These are phyloP conservation scores for Chimonanthus praecox DNA, from an alignment of 164 flowering plant genomes.

Conservation along the genomic window DNA sequence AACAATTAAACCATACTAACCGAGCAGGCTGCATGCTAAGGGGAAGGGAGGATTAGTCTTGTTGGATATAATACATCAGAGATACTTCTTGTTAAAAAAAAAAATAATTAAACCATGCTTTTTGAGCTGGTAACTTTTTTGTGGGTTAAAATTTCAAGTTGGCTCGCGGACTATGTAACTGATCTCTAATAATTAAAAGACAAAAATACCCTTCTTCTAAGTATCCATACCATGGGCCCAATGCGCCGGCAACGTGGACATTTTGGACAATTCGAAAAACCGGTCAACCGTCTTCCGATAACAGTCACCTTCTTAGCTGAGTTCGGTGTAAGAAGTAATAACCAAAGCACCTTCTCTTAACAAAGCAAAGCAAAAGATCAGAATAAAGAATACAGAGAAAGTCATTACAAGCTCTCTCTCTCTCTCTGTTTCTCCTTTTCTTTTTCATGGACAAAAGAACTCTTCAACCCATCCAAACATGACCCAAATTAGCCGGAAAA, in stretches of 20 bases:
- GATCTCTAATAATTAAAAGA: constrained; percentile 4
- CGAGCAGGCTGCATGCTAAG: no score
- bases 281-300: constrained; percentile 51
- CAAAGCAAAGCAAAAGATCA: neutral
- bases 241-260: constrained; percentile 50
- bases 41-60: no score
- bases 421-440: neutral
- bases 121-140: no score
- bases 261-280: constrained; percentile 21
- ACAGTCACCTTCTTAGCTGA: constrained; percentile 13
- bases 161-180: neutral
- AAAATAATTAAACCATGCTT: no score
- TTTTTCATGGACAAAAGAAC: constrained; percentile 13
- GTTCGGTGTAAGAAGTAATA: neutral
- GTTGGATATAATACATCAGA: no score
- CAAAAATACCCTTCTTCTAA: constrained; percentile 10
- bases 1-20: no score
- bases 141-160: neutral
- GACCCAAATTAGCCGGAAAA: constrained; percentile 54
- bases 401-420: neutral
- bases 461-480: constrained; percentile 30
- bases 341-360: neutral
- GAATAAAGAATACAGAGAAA: constrained; percentile 2
- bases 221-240: constrained; percentile 7
- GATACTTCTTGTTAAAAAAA: no score